phyloP scores from a whole-genome alignment of 805 yeast genomes.

The Yarrowia osloensis region DNA sequence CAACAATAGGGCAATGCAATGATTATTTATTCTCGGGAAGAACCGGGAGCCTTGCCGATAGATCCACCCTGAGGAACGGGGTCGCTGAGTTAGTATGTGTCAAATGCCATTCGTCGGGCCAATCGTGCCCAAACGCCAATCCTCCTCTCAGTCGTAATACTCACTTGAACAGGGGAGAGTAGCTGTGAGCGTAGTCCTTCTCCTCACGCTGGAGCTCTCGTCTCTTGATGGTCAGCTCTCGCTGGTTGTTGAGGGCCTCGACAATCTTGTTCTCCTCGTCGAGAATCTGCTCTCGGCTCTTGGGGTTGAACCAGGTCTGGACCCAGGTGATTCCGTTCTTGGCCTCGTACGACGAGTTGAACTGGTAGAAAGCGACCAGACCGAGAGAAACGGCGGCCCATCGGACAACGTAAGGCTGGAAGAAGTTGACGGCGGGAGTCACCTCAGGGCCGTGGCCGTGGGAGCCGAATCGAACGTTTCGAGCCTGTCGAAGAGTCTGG shows the following conservation, averaged over 20 bases:
- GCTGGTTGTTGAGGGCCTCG: conserved; percentile 26
- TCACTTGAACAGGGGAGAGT: conserved; percentile 25
- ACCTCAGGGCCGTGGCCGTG: conserved; percentile 30
- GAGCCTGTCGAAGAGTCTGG: conserved; percentile 29
- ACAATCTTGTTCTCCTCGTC: conserved; percentile 20
- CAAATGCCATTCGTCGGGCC: not conserved
- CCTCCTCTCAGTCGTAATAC: not conserved
- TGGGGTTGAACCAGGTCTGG: conserved; percentile 8
- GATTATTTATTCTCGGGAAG: conserved; percentile 29
- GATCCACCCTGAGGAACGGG: conserved; percentile 30
- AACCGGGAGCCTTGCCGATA: conserved; percentile 30
- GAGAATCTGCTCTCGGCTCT: conserved; percentile 29
- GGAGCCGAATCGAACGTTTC: conserved; percentile 29
- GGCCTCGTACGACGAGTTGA: conserved; percentile 29
- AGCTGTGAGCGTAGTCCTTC: conserved; percentile 17
- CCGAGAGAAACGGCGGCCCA: conserved; percentile 25
- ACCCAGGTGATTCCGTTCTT: conserved; percentile 25
- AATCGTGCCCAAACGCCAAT: not conserved
- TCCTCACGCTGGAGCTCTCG: conserved; percentile 1
- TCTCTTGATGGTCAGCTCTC: conserved; percentile 3
- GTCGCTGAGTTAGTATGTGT: conserved; percentile 23
- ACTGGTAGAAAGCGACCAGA: conserved; percentile 19
- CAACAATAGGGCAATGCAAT: conserved; percentile 33
- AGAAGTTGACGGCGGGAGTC: conserved; percentile 17
- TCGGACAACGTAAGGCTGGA: conserved; percentile 27